phyloP scores from a whole-genome alignment of 805 yeast species.

The Debaryomyces maramus region DNA sequence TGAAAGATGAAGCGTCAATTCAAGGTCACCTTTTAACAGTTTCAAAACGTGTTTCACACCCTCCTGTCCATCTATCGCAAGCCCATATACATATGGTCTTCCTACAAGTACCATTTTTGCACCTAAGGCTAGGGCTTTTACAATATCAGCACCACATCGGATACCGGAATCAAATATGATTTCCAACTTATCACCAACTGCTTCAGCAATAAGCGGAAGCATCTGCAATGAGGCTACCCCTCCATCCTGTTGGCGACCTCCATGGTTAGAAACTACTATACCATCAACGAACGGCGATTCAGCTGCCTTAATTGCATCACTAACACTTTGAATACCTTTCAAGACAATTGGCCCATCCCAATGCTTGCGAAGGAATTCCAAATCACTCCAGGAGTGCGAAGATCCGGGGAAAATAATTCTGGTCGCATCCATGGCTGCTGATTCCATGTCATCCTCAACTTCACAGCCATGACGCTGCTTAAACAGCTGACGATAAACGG shows the following conservation, averaged over 20 bases:
- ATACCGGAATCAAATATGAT: conserved; percentile 69
- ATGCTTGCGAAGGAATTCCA: too few species aligned
- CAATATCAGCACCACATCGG: conserved; percentile 62
- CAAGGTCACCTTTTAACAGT: conserved; percentile 58
- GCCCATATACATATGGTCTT: conserved; percentile 62
- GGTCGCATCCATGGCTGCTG: too few species aligned
- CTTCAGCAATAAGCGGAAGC: conserved; percentile 69
- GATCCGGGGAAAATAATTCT: too few species aligned
- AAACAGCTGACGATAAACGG: too few species aligned
- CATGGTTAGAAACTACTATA: conserved; percentile 81
- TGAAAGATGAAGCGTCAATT: not conserved
- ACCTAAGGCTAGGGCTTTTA: conserved; percentile 67
- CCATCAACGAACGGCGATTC: conserved; percentile 66
- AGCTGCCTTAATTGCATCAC: conserved; percentile 72
- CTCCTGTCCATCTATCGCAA: conserved; percentile 59
- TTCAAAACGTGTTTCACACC: conserved; percentile 61
- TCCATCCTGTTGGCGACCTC: conserved; percentile 85
- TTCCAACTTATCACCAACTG: conserved; percentile 53
- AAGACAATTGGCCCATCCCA: too few species aligned
- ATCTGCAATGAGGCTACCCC: conserved; percentile 73
- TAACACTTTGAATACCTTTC: conserved; percentile 80
- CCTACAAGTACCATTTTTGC: conserved; percentile 71
- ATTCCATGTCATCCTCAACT: too few species aligned
- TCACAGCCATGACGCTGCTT: too few species aligned
- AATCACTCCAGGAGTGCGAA: too few species aligned